phyloP scores from a whole-genome alignment of 83 land plant species.

The Thuja plicata region DNA sequence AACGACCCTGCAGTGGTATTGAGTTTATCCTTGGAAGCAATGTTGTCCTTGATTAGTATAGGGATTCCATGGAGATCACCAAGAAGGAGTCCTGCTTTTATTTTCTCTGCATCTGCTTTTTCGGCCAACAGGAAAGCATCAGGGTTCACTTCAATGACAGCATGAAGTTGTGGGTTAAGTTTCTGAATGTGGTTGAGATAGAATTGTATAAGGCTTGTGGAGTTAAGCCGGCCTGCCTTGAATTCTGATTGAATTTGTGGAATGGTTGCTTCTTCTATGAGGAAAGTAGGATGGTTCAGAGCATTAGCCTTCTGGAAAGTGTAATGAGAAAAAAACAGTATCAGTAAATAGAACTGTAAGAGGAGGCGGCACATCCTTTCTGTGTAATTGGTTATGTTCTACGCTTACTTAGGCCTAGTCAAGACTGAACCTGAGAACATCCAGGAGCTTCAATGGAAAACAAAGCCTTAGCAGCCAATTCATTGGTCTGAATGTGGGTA shows the following conservation, averaged over 20 bases:
- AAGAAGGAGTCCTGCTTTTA: background rate
- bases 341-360: background rate
- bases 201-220: slow-evolving; percentile 31
- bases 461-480: too few species aligned
- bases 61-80: slow-evolving; percentile 46
- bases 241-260: slow-evolving; percentile 25
- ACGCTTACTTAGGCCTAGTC: background rate
- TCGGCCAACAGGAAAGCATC: slow-evolving; percentile 42
- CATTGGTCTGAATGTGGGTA: too few species aligned
- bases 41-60: slow-evolving; percentile 54
- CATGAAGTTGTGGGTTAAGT: slow-evolving; percentile 37
- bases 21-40: slow-evolving; percentile 46
- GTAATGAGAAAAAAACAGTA: background rate
- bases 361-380: background rate
- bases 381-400: background rate
- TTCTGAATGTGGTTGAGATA: slow-evolving; percentile 21
- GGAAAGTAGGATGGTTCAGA: slow-evolving; percentile 4
- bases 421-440: background rate
- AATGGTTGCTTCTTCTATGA: slow-evolving; percentile 32
- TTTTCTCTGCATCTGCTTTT: slow-evolving; percentile 25
- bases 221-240: slow-evolving; percentile 30
- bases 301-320: background rate
- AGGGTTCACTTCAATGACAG: slow-evolving; percentile 51
- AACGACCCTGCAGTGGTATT: slow-evolving; percentile 70
- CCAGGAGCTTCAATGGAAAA: too few species aligned